These are phyloP conservation scores for Boletus patriciae DNA, from an alignment of 768 basidiomycete genomes.

Conservation along the genomic window DNA sequence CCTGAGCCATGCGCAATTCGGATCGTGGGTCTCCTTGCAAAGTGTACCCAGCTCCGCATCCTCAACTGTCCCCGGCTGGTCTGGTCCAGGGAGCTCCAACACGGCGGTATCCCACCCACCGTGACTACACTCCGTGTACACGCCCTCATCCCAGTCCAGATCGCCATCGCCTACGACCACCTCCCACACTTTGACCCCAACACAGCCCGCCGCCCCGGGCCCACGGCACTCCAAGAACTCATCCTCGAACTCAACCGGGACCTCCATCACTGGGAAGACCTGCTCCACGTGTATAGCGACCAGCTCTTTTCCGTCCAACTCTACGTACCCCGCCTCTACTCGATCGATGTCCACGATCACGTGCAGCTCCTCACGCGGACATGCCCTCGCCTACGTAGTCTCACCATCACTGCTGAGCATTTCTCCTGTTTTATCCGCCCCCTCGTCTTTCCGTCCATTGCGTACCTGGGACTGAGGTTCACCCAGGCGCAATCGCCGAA, in stretches of 20 bases:
- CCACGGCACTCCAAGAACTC: constrained; percentile 20
- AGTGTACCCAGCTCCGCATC: constrained; percentile 18
- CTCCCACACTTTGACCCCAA: neutral
- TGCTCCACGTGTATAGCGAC: constrained; percentile 14
- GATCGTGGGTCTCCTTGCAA: constrained; percentile 5
- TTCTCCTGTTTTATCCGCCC: constrained; percentile 3
- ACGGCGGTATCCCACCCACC: constrained; percentile 5
- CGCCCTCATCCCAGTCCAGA: neutral
- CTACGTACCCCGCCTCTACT: neutral
- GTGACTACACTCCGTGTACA: constrained; percentile 17
- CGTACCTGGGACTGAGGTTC: constrained; percentile 17
- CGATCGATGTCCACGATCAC: neutral
- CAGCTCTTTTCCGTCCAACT: constrained; percentile 22
- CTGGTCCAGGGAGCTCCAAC: constrained; percentile 7
- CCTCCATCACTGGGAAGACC: constrained; percentile 5
- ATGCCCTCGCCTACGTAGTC: constrained; percentile 21
- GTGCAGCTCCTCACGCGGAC: constrained; percentile 7
- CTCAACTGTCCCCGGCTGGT: constrained; percentile 9
- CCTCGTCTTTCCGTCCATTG: constrained; percentile 14
- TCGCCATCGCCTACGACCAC: neutral
- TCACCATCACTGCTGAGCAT: constrained; percentile 14
- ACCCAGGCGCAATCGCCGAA: neutral
- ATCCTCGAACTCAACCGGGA: constrained; percentile 9
- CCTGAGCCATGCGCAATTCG: neutral
- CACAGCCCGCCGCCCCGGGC: neutral